phyloP scores from a whole-genome alignment of 2,329 filamentous ascomycete species.

The Ambrosiella xylebori region DNA sequence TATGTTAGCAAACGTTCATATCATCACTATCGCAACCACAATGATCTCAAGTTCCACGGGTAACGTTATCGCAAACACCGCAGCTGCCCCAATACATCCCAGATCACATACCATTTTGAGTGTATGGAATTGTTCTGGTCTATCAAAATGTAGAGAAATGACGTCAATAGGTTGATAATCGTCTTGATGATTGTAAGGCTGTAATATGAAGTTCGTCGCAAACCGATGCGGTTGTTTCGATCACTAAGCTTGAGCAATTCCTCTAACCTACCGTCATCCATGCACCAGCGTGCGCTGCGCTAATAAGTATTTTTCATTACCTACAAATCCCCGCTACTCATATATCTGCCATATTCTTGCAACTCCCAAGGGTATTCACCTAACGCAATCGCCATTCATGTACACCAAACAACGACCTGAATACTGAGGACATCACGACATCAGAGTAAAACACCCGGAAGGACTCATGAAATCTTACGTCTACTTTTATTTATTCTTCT shows the following conservation, averaged over 20 bases:
- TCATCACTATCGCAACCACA: background rate
- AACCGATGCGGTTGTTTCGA: no score
- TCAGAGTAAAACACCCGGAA: background rate
- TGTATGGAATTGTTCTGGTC: background rate
- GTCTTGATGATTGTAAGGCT: no score
- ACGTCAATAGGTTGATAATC: no score
- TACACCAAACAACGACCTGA: background rate
- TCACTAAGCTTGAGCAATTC: no score
- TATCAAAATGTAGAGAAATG: no score
- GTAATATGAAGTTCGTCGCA: no score
- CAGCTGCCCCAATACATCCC: background rate
- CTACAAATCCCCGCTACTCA: no score
- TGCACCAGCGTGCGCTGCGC: no score
- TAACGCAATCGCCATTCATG: background rate
- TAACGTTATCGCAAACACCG: no score
- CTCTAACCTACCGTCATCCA: no score
- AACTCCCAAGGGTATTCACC: background rate
- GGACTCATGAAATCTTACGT: background rate
- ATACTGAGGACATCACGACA: background rate
- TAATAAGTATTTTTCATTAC: no score
- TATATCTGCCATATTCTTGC: background rate
- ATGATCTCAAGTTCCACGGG: no score
- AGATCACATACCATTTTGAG: background rate
- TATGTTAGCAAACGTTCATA: background rate
- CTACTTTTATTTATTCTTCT: background rate